A percentile compares a stretch with the other conserved stretches of the same genome.
These are phyloP conservation scores for Aspergillus texensis DNA, from an alignment of 2,329 filamentous ascomycete species.

Conservation along the genomic window DNA sequence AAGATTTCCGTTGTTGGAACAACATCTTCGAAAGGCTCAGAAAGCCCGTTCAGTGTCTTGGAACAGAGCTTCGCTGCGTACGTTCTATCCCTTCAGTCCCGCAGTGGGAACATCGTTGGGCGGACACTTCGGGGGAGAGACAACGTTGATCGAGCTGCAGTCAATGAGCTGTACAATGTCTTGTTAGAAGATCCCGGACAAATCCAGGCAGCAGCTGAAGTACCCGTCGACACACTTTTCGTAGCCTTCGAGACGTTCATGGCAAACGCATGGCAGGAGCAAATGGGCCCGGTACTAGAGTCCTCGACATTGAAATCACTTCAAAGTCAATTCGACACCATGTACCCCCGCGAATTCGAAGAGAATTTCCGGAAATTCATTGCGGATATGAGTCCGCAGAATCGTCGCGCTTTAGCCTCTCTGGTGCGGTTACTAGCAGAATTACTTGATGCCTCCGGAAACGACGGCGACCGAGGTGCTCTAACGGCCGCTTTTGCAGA, in stretches of 20 bases:
- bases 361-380: conserved; percentile 59
- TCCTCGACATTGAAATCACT: conserved; percentile 70
- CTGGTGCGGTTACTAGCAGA: conserved; percentile 86
- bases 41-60: conserved; percentile 70
- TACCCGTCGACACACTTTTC: conserved; percentile 81
- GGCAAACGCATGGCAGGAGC: conserved; percentile 81
- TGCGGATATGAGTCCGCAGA: conserved; percentile 58
- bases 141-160: conserved; percentile 72
- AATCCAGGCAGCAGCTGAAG: conserved; percentile 72
- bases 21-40: conserved; percentile 50
- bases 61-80: conserved; percentile 87
- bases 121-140: conserved; percentile 71
- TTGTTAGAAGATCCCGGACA: conserved; percentile 82
- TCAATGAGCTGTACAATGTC: conserved; percentile 89
- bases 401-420: conserved; percentile 75
- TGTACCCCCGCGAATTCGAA: conserved; percentile 53
- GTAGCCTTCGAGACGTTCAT: conserved; percentile 93
- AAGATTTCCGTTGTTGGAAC: conserved; percentile 58
- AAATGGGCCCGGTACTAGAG: conserved; percentile 83
- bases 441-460: conserved; percentile 83
- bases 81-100: conserved; percentile 76
- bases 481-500: conserved; percentile 88
- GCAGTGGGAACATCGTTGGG: conserved; percentile 85
- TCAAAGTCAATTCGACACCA: conserved; percentile 56
- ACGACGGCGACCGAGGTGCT: conserved; percentile 86